Evolutionary conservation across 2,329 filamentous ascomycete genomes (phyloP).

Genomic region (Hymenoscyphus occultus): DNA sequence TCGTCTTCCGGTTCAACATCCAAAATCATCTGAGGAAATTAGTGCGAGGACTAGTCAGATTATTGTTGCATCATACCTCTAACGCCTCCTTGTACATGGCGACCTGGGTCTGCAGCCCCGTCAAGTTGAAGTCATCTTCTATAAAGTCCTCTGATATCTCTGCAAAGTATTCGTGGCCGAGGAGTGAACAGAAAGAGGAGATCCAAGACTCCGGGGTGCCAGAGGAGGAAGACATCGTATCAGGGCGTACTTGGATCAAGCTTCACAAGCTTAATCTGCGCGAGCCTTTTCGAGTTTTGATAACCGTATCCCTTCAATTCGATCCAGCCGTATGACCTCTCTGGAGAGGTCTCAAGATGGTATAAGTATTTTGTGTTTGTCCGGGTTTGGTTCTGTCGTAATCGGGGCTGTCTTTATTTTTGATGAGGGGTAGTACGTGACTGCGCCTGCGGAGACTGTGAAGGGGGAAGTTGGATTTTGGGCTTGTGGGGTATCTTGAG

Average conservation of each 20-base stretch:
- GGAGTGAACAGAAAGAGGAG: slow-evolving; percentile 89
- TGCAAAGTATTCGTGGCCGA: slow-evolving; percentile 98
- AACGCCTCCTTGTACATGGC: slow-evolving; percentile 98
- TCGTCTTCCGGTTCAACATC: slow-evolving; percentile 97
- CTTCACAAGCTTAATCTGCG: slow-evolving; percentile 3
- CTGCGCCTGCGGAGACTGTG: background rate
- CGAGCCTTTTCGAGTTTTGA: slow-evolving; percentile 5
- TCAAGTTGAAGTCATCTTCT: slow-evolving; percentile 99
- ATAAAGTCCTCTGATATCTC: slow-evolving; percentile 99
- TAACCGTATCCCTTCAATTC: background rate
- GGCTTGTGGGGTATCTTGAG: background rate
- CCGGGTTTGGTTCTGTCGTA: background rate
- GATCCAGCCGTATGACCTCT: background rate
- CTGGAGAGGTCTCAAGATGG: background rate
- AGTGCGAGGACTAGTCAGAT: background rate
- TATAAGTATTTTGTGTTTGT: background rate
- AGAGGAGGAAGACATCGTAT: slow-evolving; percentile 36
- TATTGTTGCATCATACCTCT: slow-evolving; percentile 53
- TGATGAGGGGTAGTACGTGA: slow-evolving; percentile 4
- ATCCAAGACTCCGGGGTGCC: slow-evolving; percentile 80
- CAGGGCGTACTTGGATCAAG: slow-evolving; percentile 6
- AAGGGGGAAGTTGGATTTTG: background rate
- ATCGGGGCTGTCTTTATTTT: background rate
- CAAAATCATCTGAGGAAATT: slow-evolving; percentile 72
- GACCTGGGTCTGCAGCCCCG: slow-evolving; percentile 89